Evolutionary conservation across 2,329 filamentous ascomycete genomes (phyloP).

Genomic region (Cladophialophora yegresii): DNA sequence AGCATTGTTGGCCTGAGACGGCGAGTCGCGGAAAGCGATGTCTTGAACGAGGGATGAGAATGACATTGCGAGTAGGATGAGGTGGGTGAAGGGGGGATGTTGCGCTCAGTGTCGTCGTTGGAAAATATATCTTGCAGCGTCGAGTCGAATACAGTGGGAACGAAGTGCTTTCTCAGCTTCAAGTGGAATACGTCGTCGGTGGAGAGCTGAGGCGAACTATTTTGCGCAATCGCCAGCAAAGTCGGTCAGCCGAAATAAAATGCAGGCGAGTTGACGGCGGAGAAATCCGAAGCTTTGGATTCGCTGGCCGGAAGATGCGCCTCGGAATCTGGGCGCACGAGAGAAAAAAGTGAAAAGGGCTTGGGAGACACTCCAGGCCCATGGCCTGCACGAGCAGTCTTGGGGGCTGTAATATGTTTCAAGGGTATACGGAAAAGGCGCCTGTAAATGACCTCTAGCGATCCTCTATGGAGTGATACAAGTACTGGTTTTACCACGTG

Average conservation of each 20-base stretch:
- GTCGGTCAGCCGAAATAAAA: slow-evolving; percentile 17
- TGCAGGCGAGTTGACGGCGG: background rate
- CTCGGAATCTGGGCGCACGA: background rate
- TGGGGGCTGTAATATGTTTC: background rate
- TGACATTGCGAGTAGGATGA: slow-evolving; percentile 44
- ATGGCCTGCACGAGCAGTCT: no score
- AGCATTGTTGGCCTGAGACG: slow-evolving; percentile 29
- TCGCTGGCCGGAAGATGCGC: background rate
- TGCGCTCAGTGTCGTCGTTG: background rate
- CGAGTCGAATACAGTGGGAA: background rate
- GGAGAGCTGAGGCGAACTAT: slow-evolving; percentile 5
- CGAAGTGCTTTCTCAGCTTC: background rate
- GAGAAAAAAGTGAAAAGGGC: background rate
- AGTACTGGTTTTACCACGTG: background rate
- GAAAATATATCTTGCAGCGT: background rate
- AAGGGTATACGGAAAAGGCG: background rate
- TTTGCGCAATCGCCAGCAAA: background rate
- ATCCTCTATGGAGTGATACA: background rate
- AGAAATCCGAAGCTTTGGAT: slow-evolving; percentile 10
- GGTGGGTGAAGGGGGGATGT: background rate
- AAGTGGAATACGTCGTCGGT: background rate
- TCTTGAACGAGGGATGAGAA: slow-evolving; percentile 55
- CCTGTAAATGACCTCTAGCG: background rate
- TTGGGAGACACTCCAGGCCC: no score
- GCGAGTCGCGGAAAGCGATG: slow-evolving; percentile 49